phyloP scores from a whole-genome alignment of 2,329 filamentous ascomycete species.

The Beauveria caledonica region DNA sequence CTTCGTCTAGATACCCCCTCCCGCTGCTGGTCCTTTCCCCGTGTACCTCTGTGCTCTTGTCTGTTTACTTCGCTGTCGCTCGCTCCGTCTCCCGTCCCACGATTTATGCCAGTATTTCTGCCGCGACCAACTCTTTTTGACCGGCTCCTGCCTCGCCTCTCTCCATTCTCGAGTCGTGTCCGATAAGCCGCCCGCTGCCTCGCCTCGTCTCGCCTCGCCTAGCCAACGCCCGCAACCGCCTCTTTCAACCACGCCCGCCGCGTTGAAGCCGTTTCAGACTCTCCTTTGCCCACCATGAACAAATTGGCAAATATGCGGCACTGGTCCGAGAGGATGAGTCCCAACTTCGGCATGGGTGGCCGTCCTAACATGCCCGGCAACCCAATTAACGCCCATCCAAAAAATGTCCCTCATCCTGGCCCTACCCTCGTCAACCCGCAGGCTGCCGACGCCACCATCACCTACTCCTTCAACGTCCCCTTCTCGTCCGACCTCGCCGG shows the following conservation, averaged over 20 bases:
- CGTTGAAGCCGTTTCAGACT: background rate
- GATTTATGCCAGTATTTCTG: background rate
- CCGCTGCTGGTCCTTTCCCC: background rate
- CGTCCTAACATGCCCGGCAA: constrained; percentile 49
- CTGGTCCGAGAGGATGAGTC: constrained; percentile 63
- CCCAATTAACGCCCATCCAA: constrained; percentile 48
- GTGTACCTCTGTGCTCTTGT: background rate
- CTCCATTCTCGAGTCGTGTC: background rate
- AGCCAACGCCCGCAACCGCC: background rate
- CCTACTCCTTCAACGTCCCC: constrained; percentile 94
- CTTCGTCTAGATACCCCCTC: constrained; percentile 7
- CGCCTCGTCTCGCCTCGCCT: background rate
- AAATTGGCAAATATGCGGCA: constrained; percentile 65
- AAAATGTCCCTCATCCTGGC: constrained; percentile 43
- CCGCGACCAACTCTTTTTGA: background rate
- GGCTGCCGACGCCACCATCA: constrained; percentile 68
- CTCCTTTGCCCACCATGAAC: constrained; percentile 47
- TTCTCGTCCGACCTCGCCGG: constrained; percentile 89
- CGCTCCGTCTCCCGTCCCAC: background rate
- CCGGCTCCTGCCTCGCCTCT: background rate
- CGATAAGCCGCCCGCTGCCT: background rate
- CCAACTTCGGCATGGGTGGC: constrained; percentile 55
- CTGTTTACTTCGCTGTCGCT: constrained; percentile 3
- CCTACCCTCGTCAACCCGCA: constrained; percentile 59
- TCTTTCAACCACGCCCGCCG: background rate